A percentile compares a stretch with the other conserved stretches of the same genome.
phyloP scores from a whole-genome alignment of 768 basidiomycete genomes.

The Phanerochaete sordida region DNA sequence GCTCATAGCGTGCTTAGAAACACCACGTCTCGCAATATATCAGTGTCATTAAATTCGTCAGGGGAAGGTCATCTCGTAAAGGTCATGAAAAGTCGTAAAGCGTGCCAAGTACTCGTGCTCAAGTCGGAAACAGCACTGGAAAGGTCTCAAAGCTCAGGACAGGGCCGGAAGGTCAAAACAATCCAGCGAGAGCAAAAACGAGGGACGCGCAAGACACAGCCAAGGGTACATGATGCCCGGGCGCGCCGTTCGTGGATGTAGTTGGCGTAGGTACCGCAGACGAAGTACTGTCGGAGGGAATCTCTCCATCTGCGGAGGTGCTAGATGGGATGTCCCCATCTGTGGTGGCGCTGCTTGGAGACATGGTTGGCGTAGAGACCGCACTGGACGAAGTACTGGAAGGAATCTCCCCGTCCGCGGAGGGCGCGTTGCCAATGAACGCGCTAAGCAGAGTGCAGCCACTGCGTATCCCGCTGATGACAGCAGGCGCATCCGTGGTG shows the following conservation, averaged over 20 bases:
- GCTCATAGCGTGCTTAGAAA: too few relatives aligned
- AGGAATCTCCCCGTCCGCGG: conserved; percentile 35
- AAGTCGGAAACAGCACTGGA: background rate
- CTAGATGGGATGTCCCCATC: too few relatives aligned
- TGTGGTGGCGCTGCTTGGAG: conserved; percentile 7
- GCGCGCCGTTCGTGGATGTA: conserved; percentile 9
- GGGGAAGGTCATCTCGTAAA: background rate
- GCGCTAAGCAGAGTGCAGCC: conserved; percentile 51
- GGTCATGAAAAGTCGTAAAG: background rate
- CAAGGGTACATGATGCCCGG: background rate
- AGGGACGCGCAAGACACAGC: background rate
- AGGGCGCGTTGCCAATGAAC: conserved; percentile 49
- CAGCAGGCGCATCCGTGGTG: conserved; percentile 41
- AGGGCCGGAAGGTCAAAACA: background rate
- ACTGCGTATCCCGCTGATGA: conserved; percentile 47
- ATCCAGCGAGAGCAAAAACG: background rate
- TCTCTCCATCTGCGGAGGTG: conserved; percentile 40
- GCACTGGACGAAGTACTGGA: conserved; percentile 4
- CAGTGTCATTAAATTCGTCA: too few relatives aligned
- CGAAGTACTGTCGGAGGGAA: conserved; percentile 1
- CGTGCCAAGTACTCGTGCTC: background rate
- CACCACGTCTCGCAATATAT: too few relatives aligned
- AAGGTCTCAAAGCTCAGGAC: background rate
- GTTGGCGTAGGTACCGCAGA: conserved; percentile 22
- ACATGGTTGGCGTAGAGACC: conserved; percentile 22